phyloP scores from a whole-genome alignment of 345 rosid species.

The Pelargonium nanum region DNA sequence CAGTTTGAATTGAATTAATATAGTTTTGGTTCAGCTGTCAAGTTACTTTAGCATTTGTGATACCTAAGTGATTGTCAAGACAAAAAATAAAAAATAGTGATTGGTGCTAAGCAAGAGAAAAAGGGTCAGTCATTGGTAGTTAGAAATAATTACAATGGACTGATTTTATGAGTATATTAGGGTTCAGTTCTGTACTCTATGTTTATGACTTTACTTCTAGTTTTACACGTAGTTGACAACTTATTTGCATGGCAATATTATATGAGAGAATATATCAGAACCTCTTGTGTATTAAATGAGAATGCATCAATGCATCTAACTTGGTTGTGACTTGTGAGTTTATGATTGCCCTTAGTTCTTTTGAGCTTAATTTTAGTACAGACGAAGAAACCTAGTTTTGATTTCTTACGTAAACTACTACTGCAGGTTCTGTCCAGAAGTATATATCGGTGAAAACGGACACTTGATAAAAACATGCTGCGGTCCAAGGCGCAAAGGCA shows the following conservation, averaged over 20 bases:
- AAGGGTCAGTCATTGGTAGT: neutral
- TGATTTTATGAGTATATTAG: neutral
- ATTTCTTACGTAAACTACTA: constrained; percentile 3
- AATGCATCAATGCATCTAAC: neutral
- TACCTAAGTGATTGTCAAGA: neutral
- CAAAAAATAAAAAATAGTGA: neutral
- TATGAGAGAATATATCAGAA: no score
- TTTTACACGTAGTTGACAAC: neutral
- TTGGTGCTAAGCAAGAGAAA: neutral
- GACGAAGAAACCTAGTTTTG: neutral
- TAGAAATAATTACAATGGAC: neutral
- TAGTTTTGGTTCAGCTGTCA: neutral
- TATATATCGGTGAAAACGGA: constrained; percentile 69
- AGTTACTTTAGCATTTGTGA: neutral
- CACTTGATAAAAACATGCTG: constrained; percentile 71
- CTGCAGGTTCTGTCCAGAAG: constrained; percentile 79
- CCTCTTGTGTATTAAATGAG: neutral
- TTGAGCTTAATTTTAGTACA: neutral
- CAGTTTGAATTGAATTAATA: neutral
- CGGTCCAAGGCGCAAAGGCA: constrained; percentile 51
- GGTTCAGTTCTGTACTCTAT: neutral
- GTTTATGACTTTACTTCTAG: neutral
- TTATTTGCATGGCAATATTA: neutral
- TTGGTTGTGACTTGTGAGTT: neutral
- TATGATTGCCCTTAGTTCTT: neutral